Base-by-base conservation (phyloP, 2,329 filamentous ascomycete species). In the Nakataea oryzae region DNA sequence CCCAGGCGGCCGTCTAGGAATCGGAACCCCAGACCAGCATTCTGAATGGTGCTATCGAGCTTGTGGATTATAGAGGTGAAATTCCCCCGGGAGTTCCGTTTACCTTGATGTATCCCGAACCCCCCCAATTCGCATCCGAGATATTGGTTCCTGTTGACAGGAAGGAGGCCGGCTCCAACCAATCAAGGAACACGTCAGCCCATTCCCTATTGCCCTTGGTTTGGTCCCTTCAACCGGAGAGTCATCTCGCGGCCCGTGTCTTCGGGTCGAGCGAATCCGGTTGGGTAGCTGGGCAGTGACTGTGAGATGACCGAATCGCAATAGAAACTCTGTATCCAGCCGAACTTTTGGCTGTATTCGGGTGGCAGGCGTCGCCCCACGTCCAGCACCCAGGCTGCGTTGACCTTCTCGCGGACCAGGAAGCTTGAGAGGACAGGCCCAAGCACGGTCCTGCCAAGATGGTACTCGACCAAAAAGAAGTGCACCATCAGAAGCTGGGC, bases 401-500 rank as follows among this genome's bases (percentile, higher is more conserved):
- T 24, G 56, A 58, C 29, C 56, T 58, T 29, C 29, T n/a, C 24
- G 26, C 56, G 26, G 27, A 58, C 21, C 14, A 32, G 29, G 27
- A 56, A 56, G 21, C n/a, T 7, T 5, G 54, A 56, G 12, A 29
- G 17, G 26, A 56, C 26, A 3, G 54, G 54, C 12, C 26, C 54
- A 3, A 56, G 54, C n/a, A 29, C 54, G 12, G 1, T 21, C n/a
- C 28, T 17, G 54, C 54, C 54, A 21, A 56, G 1, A 14, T 26
- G 14, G 12, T 56, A 28, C 26, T 56, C 54, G 11, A 56, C 28
- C 54, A 75, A 64, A 6, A 75, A 69, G 62, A 75, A 72, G 63
- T 77, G 74, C 32, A 74, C 68, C 28, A 77, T 69, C 3, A 77
- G 68, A 0, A 77, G 66, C 54, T 73, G 75, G 0, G 71, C 70